These are phyloP conservation scores for Scutellaria barbata DNA, from an alignment of 257 asterid species.

Conservation along the genomic window DNA sequence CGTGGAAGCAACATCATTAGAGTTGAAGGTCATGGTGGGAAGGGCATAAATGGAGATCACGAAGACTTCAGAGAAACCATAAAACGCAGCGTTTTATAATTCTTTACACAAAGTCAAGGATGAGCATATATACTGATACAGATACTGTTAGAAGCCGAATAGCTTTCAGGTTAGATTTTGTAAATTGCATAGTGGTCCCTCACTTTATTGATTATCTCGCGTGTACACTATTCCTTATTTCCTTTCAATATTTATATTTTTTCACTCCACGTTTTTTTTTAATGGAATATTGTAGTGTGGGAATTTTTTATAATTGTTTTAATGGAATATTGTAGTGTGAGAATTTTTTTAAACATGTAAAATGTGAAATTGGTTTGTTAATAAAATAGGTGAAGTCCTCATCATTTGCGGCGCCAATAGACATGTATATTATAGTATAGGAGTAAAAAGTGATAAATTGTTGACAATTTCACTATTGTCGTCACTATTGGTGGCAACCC, in stretches of 20 bases:
- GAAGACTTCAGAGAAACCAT: conserved; percentile 14
- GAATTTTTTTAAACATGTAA: too few relatives aligned
- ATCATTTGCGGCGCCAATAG: too few relatives aligned
- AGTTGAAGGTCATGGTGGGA: conserved; percentile 44
- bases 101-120: neutral
- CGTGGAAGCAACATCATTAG: conserved; percentile 47
- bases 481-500: too few relatives aligned
- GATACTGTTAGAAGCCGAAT: conserved; percentile 1
- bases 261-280: neutral
- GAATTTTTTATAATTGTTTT: too few relatives aligned
- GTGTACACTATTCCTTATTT: neutral
- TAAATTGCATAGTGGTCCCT: conserved; percentile 8
- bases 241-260: neutral
- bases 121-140: neutral
- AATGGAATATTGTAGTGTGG: too few relatives aligned
- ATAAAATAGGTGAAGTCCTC: too few relatives aligned
- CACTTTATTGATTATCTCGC: neutral
- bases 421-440: too few relatives aligned
- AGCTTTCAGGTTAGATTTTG: neutral
- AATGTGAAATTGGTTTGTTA: too few relatives aligned
- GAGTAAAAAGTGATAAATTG: too few relatives aligned
- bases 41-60: conserved; percentile 33
- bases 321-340: too few relatives aligned
- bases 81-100: conserved; percentile 14
- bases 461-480: too few relatives aligned